Conservation (phyloP, 2,329 filamentous ascomycete species). For the Fusarium keratoplasticum region DNA sequence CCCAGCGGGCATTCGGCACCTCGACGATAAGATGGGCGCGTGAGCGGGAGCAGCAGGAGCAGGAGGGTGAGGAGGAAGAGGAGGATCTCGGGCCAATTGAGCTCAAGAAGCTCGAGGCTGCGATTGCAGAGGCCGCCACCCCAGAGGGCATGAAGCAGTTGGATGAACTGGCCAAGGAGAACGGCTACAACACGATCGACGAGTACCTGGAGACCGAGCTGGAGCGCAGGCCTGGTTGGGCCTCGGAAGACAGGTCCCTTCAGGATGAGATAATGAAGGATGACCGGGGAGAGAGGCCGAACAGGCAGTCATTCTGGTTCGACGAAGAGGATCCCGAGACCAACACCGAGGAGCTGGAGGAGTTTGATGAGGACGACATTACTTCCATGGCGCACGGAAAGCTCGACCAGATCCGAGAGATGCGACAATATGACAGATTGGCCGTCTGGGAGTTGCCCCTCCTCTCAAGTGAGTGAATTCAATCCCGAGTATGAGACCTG, state of each 20-base stretch:
- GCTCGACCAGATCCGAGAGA: slow-evolving; percentile 87
- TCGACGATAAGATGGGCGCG: slow-evolving; percentile 46
- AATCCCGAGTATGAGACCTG: neutral
- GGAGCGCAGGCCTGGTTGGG: slow-evolving; percentile 45
- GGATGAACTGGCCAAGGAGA: slow-evolving; percentile 51
- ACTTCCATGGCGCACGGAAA: slow-evolving; percentile 85
- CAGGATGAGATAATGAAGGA: slow-evolving; percentile 47
- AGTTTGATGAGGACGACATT: slow-evolving; percentile 86
- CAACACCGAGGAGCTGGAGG: slow-evolving; percentile 65
- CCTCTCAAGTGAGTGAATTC: slow-evolving; percentile 76
- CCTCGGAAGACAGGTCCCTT: slow-evolving; percentile 47
- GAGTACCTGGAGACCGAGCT: slow-evolving; percentile 46
- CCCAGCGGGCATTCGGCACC: slow-evolving; percentile 48
- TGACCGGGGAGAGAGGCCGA: slow-evolving; percentile 49
- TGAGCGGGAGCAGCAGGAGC: slow-evolving; percentile 25
- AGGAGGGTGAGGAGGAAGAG: slow-evolving; percentile 39
- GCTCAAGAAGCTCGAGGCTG: slow-evolving; percentile 47
- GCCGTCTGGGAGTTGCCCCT: slow-evolving; percentile 97
- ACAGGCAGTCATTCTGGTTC: slow-evolving; percentile 60
- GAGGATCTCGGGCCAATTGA: slow-evolving; percentile 43
- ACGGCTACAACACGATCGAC: slow-evolving; percentile 50
- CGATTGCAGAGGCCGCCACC: slow-evolving; percentile 46
- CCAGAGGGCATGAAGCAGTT: slow-evolving; percentile 49
- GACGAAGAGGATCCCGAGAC: slow-evolving; percentile 61
- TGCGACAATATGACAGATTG: slow-evolving; percentile 87